phyloP scores from a whole-genome alignment of 257 asterid species.

The Nicotiana obtusifolia region DNA sequence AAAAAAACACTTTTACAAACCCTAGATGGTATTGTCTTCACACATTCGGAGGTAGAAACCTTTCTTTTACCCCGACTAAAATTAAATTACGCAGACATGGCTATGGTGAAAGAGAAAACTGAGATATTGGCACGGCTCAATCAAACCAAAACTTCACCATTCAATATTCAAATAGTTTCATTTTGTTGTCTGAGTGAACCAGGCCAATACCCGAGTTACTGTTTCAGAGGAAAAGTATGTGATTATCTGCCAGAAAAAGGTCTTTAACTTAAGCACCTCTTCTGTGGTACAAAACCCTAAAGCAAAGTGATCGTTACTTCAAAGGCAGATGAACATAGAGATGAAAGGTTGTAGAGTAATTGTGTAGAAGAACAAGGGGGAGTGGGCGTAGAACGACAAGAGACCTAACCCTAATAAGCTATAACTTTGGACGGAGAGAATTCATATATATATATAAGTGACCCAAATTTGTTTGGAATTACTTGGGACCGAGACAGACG shows the following conservation, averaged over 20 bases:
- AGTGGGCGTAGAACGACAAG: background rate
- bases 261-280: background rate
- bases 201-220: conserved; percentile 42
- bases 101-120: conserved; percentile 13
- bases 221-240: conserved; percentile 12
- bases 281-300: background rate
- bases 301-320: background rate
- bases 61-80: background rate
- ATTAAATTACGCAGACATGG: background rate
- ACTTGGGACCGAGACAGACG: background rate
- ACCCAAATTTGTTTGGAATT: background rate
- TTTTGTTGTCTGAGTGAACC: conserved; percentile 39
- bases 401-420: background rate
- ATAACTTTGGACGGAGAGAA: background rate
- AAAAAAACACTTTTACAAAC: background rate
- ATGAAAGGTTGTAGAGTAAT: background rate
- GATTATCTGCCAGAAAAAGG: no score
- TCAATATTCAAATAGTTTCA: background rate
- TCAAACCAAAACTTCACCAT: conserved; percentile 17
- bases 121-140: conserved; percentile 60
- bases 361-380: background rate
- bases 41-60: background rate
- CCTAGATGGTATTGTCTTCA: background rate
- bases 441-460: background rate
- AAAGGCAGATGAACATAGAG: background rate